Evolutionary conservation across 108 stramenopile genomes (phyloP).

Genomic region (Epipyxis sp.): DNA sequence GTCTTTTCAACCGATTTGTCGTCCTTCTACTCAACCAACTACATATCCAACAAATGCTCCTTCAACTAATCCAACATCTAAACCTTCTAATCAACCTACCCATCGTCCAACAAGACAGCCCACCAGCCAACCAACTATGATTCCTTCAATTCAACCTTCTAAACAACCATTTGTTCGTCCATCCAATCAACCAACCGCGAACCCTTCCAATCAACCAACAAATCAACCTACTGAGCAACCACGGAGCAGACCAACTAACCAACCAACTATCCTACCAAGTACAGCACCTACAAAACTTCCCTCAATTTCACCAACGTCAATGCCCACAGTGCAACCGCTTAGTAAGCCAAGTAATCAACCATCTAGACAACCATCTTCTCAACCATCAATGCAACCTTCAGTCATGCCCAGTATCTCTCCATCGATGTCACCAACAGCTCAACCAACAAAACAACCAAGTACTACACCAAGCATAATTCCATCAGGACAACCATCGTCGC

Average conservation of each 20-base stretch:
- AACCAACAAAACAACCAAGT: background rate
- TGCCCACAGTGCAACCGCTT: background rate
- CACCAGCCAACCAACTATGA: background rate
- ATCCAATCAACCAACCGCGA: background rate
- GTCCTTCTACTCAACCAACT: too few relatives aligned
- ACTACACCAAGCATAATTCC: background rate
- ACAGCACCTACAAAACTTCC: background rate
- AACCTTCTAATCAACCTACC: background rate
- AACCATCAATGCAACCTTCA: background rate
- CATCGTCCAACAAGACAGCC: background rate
- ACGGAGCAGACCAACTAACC: background rate
- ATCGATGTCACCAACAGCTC: background rate
- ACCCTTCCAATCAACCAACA: background rate
- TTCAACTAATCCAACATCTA: background rate
- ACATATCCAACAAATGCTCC: too few relatives aligned
- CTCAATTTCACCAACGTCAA: background rate
- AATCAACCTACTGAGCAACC: background rate
- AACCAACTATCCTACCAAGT: background rate
- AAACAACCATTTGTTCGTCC: background rate
- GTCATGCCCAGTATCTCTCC: background rate
- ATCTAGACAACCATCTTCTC: background rate
- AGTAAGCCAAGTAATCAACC: background rate
- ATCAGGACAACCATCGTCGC: background rate
- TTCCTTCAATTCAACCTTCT: background rate
- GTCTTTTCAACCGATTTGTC: too few relatives aligned